Evolutionary conservation across 768 basidiomycete genomes (phyloP), one percentile per base, ranked within the genome.

Genomic region (Lactarius deliciosus): DNA sequence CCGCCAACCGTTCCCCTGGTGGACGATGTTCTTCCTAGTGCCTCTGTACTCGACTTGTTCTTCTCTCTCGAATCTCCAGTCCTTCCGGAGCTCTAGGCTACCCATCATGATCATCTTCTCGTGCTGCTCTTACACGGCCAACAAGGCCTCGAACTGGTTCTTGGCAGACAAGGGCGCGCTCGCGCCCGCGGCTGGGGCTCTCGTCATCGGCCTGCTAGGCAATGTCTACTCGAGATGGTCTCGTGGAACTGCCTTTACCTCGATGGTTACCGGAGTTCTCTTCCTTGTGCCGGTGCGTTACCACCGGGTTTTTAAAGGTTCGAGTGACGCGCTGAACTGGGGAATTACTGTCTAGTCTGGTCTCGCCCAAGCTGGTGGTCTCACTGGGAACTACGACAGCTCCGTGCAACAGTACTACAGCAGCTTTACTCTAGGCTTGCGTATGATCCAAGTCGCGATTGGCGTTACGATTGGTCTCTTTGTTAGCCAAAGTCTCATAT

Each of bases 181-280:
- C 63, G 86, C 91, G 25, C 89, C 90, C 34, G 90, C 90, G 47
- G 81, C 86, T 68, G 92, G 92, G 22, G 90, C 92, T 25, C 83
- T 92, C 70, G 83, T 87, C 40, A 86, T 92, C 65, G 91, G 92
- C 41, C 75, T 87, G n/a, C 81, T 92, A 41, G 92, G 91, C 57
- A 93, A 93, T 72, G 73, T 87, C n/a, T 93, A 92, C 74, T 91
- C 91, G 41, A 83, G 91, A 20, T 76, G 89, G 20, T 80, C 87
- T 65, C 81, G 86, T 34, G 92, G 91, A 61, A 93, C 91, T 2
- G 91, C 93, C 3, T 95, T 94, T 75, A 92, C 91, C 0, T 86
- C 89, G 13, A 95, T 94, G 90, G 90, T 94, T n/a, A 90, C 92
- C 2, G 90, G 91, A n/a, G 89, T 96, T n/a, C 77, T 94, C 57